phyloP scores from a whole-genome alignment of 768 basidiomycete genomes.

The Rhodotorula babjevae region DNA sequence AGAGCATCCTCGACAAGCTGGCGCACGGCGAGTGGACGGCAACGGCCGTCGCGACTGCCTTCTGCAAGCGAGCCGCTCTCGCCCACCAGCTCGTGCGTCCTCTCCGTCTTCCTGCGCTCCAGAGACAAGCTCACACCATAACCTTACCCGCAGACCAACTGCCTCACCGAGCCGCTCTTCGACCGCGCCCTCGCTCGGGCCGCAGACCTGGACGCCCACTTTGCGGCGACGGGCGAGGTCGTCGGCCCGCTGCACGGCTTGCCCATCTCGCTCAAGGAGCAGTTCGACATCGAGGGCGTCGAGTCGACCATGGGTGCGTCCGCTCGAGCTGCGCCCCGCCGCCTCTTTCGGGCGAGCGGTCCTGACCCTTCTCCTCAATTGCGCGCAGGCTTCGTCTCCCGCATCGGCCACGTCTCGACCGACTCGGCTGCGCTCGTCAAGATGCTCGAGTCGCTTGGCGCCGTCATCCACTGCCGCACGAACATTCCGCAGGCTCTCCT shows the following conservation, averaged over 20 bases:
- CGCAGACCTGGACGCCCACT: slow-evolving; percentile 60
- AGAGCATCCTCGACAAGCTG: slow-evolving; percentile 55
- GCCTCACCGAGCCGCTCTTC: slow-evolving; percentile 74
- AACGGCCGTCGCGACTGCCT: slow-evolving; percentile 50
- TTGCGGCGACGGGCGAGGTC: slow-evolving; percentile 60
- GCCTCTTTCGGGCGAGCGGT: not conserved
- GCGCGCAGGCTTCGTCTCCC: slow-evolving; percentile 35
- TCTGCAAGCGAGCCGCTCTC: slow-evolving; percentile 67
- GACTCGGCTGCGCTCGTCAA: slow-evolving; percentile 10
- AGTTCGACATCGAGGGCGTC: slow-evolving; percentile 44
- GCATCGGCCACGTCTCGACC: slow-evolving; percentile 27
- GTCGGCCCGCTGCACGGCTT: slow-evolving; percentile 48
- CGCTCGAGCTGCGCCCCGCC: too few species aligned
- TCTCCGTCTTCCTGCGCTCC: fast-evolving
- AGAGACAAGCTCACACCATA: fast-evolving
- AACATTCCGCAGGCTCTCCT: slow-evolving; percentile 42
- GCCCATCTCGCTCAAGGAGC: slow-evolving; percentile 48
- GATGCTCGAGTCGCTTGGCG: slow-evolving; percentile 28
- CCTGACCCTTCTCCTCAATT: not conserved
- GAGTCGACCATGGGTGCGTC: slow-evolving; percentile 2
- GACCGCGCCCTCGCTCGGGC: slow-evolving; percentile 65
- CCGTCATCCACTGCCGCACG: slow-evolving; percentile 33
- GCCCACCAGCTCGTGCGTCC: slow-evolving; percentile 65
- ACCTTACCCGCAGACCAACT: not conserved
- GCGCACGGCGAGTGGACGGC: slow-evolving; percentile 59